Evolutionary conservation across 2,329 filamentous ascomycete species (phyloP), one percentile per base, ranked within the genome.

Genomic region (Chaetomium olivaceum): DNA sequence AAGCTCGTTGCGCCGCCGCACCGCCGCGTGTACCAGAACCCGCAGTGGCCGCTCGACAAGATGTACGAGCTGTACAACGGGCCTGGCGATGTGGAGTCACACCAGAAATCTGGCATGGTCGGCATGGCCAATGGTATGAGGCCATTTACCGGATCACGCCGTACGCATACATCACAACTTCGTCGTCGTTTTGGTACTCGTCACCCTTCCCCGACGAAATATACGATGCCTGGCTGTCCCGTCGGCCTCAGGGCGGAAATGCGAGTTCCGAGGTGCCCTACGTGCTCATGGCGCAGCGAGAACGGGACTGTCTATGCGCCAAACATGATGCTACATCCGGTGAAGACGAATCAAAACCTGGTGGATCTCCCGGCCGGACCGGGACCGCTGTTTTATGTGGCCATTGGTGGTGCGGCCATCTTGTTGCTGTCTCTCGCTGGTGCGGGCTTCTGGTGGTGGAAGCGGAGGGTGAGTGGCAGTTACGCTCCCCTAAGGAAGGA

Each of bases 321-420:
- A n/a, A 63, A 63, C 21, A 63, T 63, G 61, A 51, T 63, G 55
- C 46, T 63, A 23, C 61, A 63, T 43, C 61, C 61, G 19, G 61
- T 63, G 6, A 63, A 63, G 12, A 63, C 61, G 23, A 63, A 63
- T 23, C 43, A 21, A 7, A 63, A 63, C 33, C 3, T 52, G 16
- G 31, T 57, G 31, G 54, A 57, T 12, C 54, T 57, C 54, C 43
- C 54, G 21, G 46, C 51, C 12, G 43, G 55, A 7, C 31, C 54
- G 3, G 55, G 54, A 1, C 29, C 46, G 16, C 1, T 39, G 23
- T n/a, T 25, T 1, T 52, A 11, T 8, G 29, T 31, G 19, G 46
- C 16, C 2, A 43, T 58, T 16, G 55, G 14, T 7, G 61, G 31
- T 19, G 31, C 12, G 43, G 46, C 19, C 25, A 3, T 31, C 36